Evolutionary conservation across 176 grass and related monocot species (phyloP).

Genomic region (Ensete glaucum): DNA sequence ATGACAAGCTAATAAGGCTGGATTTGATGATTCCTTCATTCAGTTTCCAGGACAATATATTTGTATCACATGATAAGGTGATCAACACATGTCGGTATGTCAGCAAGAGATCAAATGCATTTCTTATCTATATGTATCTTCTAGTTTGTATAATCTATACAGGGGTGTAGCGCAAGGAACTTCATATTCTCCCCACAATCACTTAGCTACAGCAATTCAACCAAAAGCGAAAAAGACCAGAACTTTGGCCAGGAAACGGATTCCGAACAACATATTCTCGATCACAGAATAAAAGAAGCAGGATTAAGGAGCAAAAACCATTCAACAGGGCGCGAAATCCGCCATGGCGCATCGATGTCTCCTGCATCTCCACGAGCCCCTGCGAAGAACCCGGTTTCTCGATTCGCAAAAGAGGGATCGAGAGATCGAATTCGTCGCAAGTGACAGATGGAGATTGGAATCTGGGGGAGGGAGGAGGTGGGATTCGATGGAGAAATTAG

Average conservation of each 20-base stretch:
- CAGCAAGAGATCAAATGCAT: neutral
- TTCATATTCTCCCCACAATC: neutral
- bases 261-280: neutral
- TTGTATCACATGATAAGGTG: neutral
- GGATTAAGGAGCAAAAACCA: conserved; percentile 1
- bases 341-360: neutral
- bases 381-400: conserved; percentile 1
- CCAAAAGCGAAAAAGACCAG: neutral
- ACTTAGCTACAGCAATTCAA: neutral
- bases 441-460: neutral
- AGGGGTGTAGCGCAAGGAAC: neutral
- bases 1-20: neutral
- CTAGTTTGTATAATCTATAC: neutral
- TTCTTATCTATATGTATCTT: neutral
- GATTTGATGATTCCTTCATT: neutral
- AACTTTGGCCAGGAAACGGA: neutral
- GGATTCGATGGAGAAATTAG: neutral
- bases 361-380: neutral
- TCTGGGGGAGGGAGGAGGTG: neutral
- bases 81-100: neutral
- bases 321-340: neutral
- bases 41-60: neutral
- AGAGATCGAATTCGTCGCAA: neutral
- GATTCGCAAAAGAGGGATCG: neutral
- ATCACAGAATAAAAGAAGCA: neutral